phyloP scores from a whole-genome alignment of 345 rosid species.

The Toxicodendron radicans region DNA sequence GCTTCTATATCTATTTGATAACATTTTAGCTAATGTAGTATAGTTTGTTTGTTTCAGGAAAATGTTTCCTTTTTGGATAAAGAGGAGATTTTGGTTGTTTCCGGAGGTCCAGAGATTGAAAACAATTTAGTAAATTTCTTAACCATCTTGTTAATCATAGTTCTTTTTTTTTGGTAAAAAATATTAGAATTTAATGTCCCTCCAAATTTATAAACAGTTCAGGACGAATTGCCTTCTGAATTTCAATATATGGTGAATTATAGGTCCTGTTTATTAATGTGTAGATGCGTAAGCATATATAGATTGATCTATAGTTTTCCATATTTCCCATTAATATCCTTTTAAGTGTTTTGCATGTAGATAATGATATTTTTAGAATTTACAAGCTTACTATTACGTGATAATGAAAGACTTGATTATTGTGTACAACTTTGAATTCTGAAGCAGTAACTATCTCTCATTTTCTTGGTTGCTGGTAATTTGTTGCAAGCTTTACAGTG shows the following conservation, averaged over 20 bases:
- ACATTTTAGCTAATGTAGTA: slow-evolving; percentile 3
- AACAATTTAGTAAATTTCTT: slow-evolving; percentile 40
- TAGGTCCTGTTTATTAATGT: too few relatives aligned
- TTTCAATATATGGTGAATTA: not conserved
- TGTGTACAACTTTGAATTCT: not conserved
- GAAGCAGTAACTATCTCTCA: not conserved
- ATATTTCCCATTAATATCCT: not conserved
- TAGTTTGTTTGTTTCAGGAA: slow-evolving; percentile 40
- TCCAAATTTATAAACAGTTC: slow-evolving; percentile 5
- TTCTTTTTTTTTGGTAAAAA: not conserved
- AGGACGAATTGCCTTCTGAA: not conserved
- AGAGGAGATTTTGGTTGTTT: slow-evolving; percentile 38
- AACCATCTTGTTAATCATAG: not conserved
- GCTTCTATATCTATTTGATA: not conserved
- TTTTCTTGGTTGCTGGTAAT: slow-evolving; percentile 1
- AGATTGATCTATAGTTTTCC: not conserved
- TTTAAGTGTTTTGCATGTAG: not conserved
- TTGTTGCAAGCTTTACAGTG: not conserved
- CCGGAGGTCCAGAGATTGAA: slow-evolving; percentile 41
- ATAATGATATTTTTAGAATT: not conserved
- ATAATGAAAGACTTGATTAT: not conserved
- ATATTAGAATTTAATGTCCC: not conserved
- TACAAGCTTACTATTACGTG: not conserved
- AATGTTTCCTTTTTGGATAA: slow-evolving; percentile 25
- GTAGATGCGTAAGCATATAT: not conserved